Base-by-base conservation (phyloP, 306 rosid genomes). In the Urtica urens region DNA sequence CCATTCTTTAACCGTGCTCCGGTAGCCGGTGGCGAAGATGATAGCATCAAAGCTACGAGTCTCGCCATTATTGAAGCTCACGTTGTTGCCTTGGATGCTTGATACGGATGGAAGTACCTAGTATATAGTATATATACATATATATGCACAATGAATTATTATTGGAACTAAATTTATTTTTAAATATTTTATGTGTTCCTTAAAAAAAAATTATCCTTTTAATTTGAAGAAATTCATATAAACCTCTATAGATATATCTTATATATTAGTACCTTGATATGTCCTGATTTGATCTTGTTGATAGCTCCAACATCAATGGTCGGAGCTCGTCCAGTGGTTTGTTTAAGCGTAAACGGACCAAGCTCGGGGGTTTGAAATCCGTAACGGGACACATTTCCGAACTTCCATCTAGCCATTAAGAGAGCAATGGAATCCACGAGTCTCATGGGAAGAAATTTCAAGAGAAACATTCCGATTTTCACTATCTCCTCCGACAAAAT, bases 21-120 rank as follows among this genome's bases (percentile, higher is more conserved):
- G 76, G 51, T 79, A 83, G 26, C 88, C 94, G 0, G 94, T 83
- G 4, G 94, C 85, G 54, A 83, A 79, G 33, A 83, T 26, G 14
- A 83, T 83, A 1, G 60, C 60, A n/a, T 79, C 88, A 52, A 68
- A 76, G 23, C 27, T 25, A 14, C 39, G 52, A 3, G 3, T 7
- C 27, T 17, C 29, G 15, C 82, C 85, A 49, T 83, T 60, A 0
- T 38, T 75, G 46, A 83, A 79, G 24, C 63, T 59, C 16, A 67
- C 23, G 0, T 55, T 44, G 6, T 64, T 69, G 23, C 59, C 41
- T 18, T 46, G 43, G 25, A 79, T 51, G 13, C 22, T 38, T 35
- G 65, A 40, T 4, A 79, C 33, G 2, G 42, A 65, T 4, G 82
- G 82, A 19, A 51, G 49, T 15, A 79, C 84, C 87, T 78, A n/a